Evolutionary conservation across 768 basidiomycete species (phyloP), one percentile per base, ranked within the genome.

Genomic region (Collybiopsis confluens): DNA sequence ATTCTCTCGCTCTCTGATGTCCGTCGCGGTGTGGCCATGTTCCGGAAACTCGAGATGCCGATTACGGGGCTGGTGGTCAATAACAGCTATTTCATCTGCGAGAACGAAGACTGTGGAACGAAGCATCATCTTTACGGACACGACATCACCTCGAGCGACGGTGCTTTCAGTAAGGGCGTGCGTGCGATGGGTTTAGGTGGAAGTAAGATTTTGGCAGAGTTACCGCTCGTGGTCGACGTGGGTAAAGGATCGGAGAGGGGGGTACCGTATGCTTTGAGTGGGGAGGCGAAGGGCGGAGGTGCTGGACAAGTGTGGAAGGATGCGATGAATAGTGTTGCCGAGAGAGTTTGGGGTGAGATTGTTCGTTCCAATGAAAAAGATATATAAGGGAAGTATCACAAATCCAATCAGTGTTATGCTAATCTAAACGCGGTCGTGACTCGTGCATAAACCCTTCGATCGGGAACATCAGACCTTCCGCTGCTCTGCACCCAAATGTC

Each of bases 1-100:
- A 90, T 96, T 60, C 89, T 98, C 30, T 90, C 95, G 2, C 76
- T 98, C 4, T 78, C 90, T 4, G 96, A 98, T 65, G 93, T 93
- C 1, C 79, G 90, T 56, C 95, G 95, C 60, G 95, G 96, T 0
- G 88, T 98, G 21, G 79, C 86, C 7, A 96, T 96, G 92, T 86
- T 98, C 64, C 81, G 82, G 50, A 97, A 95, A 68, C 78, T 98
- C 8, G 76, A 79, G 16, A 85, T 98, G 1, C 95, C 96, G 0
- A 93, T 96, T 54, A 80, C 83, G 2, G 96, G 96, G 7, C 74
- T 92, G 1, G 70, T 98, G 1, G 82, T 98, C 41, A 98, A 98
- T 65, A 88, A 94, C 73, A 81, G 93, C 0, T 82, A 89, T 68
- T 95, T 86, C 66, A 72, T 86, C 26, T 94, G 92, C 60, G 77